Evolutionary conservation across 768 basidiomycete genomes (phyloP), one percentile per base, ranked within the genome.

Genomic region (Trametes sanguinea): DNA sequence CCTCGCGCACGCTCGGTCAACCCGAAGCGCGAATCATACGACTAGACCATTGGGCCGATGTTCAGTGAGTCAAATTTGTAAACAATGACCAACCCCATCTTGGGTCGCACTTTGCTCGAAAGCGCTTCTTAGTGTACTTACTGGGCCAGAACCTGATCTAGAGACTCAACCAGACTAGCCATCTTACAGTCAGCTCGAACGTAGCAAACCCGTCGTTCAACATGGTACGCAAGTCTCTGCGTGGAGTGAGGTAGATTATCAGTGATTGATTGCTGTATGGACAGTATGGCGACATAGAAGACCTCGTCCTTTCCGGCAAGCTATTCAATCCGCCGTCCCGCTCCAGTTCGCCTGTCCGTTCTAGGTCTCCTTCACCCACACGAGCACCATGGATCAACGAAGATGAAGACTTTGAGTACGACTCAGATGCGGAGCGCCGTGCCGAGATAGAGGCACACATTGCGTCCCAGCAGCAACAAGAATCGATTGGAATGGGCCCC

Each of bases 401-500:
- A 54, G 80, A 69, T 42, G 73, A 77, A 16, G 80, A 77, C 64
- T 77, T 76, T 48, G 79, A 78, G 16, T 76, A 81, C 61, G 69
- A 80, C 60, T 80, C 79, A 40, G 78, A 83, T 65, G 60, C 76
- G 68, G 80, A 55, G 72, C 76, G 67, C 60, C 74, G 68, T 16
- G 63, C 61, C 4, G 65, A 67, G 4, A 44, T 70, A 43, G 66
- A 68, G 40, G 61, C 66, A 51, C 68, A 61, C 43, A 58, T 67
- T 46, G 60, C 65, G n/a, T 57, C 63, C 22, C 57, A 60, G 60
- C 67, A 65, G 10, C 73, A 75, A 62, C 70, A 77, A 51, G 84
- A 88, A 57, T 86, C 87, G 11, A 91, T 93, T 52, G 90, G 92
- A 8, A 89, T 93, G 88, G 90, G 88, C 3, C 89, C 89, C 9